Conservation (phyloP, 805 yeast species). For the Ascoidea asiatica region DNA sequence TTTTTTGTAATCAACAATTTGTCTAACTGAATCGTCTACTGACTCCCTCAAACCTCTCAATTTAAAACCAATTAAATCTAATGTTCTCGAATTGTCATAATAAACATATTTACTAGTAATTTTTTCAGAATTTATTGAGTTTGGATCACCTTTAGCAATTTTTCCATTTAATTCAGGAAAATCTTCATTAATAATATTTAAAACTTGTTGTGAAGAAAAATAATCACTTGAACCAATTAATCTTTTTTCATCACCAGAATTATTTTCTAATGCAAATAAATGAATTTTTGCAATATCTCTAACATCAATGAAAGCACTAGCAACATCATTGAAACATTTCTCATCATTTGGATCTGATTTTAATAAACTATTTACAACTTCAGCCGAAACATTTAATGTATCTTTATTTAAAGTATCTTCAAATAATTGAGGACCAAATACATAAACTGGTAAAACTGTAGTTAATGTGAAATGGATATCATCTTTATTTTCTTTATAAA, state of each 20-base stretch:
- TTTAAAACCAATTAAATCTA: slow-evolving; percentile 22
- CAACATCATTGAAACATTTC: slow-evolving; percentile 12
- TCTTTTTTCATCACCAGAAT: slow-evolving; percentile 21
- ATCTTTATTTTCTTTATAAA: slow-evolving; percentile 23
- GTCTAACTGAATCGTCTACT: slow-evolving; percentile 28
- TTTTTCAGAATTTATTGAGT: slow-evolving; percentile 13
- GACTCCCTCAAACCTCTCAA: slow-evolving; percentile 25
- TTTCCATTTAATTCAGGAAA: slow-evolving; percentile 30
- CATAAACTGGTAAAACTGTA: slow-evolving; percentile 29
- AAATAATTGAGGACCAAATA: slow-evolving; percentile 39
- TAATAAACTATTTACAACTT: slow-evolving; percentile 17
- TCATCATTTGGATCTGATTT: slow-evolving; percentile 14
- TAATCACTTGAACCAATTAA: slow-evolving; percentile 15
- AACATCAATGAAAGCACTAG: slow-evolving; percentile 30
- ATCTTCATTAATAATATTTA: slow-evolving; percentile 20
- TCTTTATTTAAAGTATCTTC: slow-evolving; percentile 18
- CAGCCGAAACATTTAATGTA: slow-evolving; percentile 23
- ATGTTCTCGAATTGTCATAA: slow-evolving; percentile 8
- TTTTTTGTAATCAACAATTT: slow-evolving; percentile 15
- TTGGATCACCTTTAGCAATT: slow-evolving; percentile 28
- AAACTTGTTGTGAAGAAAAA: slow-evolving; percentile 16
- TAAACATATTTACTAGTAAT: not conserved
- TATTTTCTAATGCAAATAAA: slow-evolving; percentile 30
- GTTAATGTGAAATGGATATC: slow-evolving; percentile 24
- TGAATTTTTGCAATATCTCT: slow-evolving; percentile 54